Base-by-base conservation (phyloP, 1,284 basidiomycete genomes). In the Gomphus bonarii region DNA sequence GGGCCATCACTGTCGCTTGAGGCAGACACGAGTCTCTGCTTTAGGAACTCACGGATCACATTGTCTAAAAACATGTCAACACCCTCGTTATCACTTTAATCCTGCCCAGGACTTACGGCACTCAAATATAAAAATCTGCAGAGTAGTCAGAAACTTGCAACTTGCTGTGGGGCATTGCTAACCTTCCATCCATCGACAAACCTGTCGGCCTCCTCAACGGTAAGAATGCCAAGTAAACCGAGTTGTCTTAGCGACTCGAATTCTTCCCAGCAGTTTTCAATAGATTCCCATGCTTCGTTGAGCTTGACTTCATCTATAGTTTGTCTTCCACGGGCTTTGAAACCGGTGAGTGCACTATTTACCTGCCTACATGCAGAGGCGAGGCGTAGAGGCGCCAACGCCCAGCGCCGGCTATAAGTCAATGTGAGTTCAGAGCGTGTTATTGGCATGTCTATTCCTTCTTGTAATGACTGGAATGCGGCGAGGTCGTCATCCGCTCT, bases 231-330 rank as follows among this genome's bases (percentile, higher is more conserved):
- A 38, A 64, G 75, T 22, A 64, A 64, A 47, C 68, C 65, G 31
- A 70, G 63, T 43, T 67, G 63, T 31, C 82, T 76, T 54, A 93
- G 70, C 11, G 68, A 68, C 38, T 91, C 88, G 58, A 94, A 84
- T 57, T 90, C 87, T 47, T 85, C 79, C 88, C 89, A 93, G 59
- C 81, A 88, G 33, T 72, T 72, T 61, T 90, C 88, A 10, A 95
- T 77, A n/a, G 77, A 77, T 20, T 84, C 79, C 92, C 91, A 95
- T 10, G 88, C 82, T 55, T 82, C 77, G 31, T 80, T 73, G 65
- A 94, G 75, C 3, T 75, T 74, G 31, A 77, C 73, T 20, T 78
- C 79, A 63, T 88, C 80, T 40, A 92, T 72, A 5, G 60, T 74
- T 1, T 77, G 75, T 20, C 75, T 71, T 50, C 78, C 77, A 22